Percentiles rank a stretch among this genome's conserved stretches.
Evolutionary conservation across 1,284 basidiomycete species (phyloP).

Genomic region (Golubevia sp.): DNA sequence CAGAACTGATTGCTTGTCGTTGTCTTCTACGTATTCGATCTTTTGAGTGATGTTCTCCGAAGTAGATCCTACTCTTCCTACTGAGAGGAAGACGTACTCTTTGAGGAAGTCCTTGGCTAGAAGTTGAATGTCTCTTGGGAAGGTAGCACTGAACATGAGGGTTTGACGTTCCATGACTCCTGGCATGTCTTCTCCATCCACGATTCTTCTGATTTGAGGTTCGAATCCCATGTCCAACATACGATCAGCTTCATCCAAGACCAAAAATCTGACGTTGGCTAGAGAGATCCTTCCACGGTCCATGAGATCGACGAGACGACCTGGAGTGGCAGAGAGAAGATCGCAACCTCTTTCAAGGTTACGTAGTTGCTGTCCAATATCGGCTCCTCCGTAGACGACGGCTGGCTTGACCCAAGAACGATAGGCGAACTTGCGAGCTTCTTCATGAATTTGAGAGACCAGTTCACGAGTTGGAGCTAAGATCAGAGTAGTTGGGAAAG

Average conservation of each 20-base stretch:
- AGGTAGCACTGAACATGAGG: slow-evolving; percentile 62
- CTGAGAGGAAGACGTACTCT: slow-evolving; percentile 61
- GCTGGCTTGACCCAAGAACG: slow-evolving; percentile 61
- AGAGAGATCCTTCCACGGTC: slow-evolving; percentile 60
- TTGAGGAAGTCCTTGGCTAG: slow-evolving; percentile 61
- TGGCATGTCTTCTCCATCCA: slow-evolving; percentile 61
- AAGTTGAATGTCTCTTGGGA: slow-evolving; percentile 61
- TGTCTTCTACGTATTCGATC: slow-evolving; percentile 61
- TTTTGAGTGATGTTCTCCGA: slow-evolving; percentile 62
- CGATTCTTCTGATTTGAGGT: slow-evolving; percentile 60
- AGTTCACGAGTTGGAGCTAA: slow-evolving; percentile 61
- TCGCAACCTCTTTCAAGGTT: slow-evolving; percentile 61
- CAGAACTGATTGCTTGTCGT: slow-evolving; percentile 59
- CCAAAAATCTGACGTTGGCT: slow-evolving; percentile 60
- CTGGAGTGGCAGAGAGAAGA: slow-evolving; percentile 57
- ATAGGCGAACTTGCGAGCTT: slow-evolving; percentile 62
- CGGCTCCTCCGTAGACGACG: slow-evolving; percentile 61
- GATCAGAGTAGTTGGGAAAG: slow-evolving; percentile 56
- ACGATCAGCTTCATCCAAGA: slow-evolving; percentile 60
- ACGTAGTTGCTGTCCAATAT: slow-evolving; percentile 58
- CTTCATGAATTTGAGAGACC: slow-evolving; percentile 61
- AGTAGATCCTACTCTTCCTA: slow-evolving; percentile 60
- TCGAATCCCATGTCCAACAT: slow-evolving; percentile 63
- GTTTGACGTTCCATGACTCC: slow-evolving; percentile 61
- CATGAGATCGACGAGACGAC: slow-evolving; percentile 60